Percentiles rank a stretch among this genome's conserved stretches.
These are phyloP conservation scores for Tolypocladium sp. DNA, from an alignment of 2,329 filamentous ascomycete genomes.

Conservation along the genomic window DNA sequence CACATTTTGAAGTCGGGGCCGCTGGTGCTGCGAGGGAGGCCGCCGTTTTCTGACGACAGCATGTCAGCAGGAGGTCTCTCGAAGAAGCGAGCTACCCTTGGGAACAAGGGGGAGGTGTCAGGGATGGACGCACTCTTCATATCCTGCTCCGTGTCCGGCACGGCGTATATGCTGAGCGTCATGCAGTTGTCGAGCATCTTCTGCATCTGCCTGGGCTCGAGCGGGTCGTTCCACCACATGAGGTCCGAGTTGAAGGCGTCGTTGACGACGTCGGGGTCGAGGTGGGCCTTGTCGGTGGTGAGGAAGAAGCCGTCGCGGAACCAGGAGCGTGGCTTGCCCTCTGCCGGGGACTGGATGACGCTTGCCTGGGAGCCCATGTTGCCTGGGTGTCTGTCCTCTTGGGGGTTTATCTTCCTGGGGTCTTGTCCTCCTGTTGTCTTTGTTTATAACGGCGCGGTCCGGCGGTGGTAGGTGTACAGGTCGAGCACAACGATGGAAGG, in stretches of 20 bases:
- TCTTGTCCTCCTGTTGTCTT: neutral
- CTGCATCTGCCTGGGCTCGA: slow-evolving; percentile 37
- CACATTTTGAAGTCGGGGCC: slow-evolving; percentile 25
- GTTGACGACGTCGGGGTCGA: slow-evolving; percentile 46
- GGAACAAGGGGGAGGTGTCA: neutral
- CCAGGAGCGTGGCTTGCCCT: slow-evolving; percentile 33
- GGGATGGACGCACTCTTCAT: slow-evolving; percentile 28
- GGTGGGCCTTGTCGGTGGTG: slow-evolving; percentile 48
- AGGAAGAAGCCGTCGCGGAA: slow-evolving; percentile 46
- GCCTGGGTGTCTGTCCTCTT: neutral
- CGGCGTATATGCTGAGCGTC: slow-evolving; percentile 48
- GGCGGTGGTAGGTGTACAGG: slow-evolving; percentile 3
- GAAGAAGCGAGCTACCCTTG: neutral
- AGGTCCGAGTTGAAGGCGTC: slow-evolving; percentile 45
- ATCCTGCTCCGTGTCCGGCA: slow-evolving; percentile 26
- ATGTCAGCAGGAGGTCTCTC: slow-evolving; percentile 1
- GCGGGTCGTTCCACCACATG: slow-evolving; percentile 50
- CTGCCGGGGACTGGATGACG: slow-evolving; percentile 12
- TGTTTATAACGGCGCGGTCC: slow-evolving; percentile 1
- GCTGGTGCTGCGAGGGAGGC: slow-evolving; percentile 17
- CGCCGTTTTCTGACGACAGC: slow-evolving; percentile 17
- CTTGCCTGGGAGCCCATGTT: slow-evolving; percentile 10
- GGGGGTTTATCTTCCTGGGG: neutral
- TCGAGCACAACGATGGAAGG: slow-evolving; percentile 2
- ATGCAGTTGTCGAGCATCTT: slow-evolving; percentile 48